These are phyloP conservation scores for Fusarium incarnatum DNA, from an alignment of 2,329 filamentous ascomycete species.

Conservation along the genomic window DNA sequence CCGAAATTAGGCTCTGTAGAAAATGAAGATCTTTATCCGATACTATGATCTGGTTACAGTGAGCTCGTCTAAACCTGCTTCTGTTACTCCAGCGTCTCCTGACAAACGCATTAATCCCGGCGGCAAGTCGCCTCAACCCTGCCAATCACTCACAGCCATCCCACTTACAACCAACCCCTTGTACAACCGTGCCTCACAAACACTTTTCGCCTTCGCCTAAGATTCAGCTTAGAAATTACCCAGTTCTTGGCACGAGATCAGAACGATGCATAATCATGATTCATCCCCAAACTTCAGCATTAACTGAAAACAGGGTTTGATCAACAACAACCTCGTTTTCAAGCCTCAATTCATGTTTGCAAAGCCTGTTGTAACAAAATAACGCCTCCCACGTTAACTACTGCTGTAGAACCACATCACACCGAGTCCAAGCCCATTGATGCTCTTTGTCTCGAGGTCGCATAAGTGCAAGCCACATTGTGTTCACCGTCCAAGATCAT, in stretches of 20 bases:
- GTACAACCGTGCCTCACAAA: neutral
- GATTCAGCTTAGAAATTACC: neutral
- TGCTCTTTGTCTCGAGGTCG: neutral
- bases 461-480: neutral
- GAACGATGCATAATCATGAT: neutral
- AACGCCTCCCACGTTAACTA: too few relatives aligned
- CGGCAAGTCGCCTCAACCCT: neutral
- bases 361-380: neutral
- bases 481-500: neutral
- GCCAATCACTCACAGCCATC: neutral
- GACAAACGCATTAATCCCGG: neutral
- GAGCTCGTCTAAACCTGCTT: neutral
- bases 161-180: neutral
- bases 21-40: too few relatives aligned
- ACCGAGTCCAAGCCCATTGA: neutral
- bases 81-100: neutral
- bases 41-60: accelerated
- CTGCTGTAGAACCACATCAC: neutral
- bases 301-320: neutral
- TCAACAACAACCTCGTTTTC: neutral
- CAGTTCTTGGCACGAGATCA: neutral
- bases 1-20: too few relatives aligned
- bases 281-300: neutral
- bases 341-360: neutral
- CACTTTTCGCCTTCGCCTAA: neutral